These are phyloP conservation scores for Suhomyces taliae DNA, from an alignment of 1,139 yeast species.

Conservation along the genomic window DNA sequence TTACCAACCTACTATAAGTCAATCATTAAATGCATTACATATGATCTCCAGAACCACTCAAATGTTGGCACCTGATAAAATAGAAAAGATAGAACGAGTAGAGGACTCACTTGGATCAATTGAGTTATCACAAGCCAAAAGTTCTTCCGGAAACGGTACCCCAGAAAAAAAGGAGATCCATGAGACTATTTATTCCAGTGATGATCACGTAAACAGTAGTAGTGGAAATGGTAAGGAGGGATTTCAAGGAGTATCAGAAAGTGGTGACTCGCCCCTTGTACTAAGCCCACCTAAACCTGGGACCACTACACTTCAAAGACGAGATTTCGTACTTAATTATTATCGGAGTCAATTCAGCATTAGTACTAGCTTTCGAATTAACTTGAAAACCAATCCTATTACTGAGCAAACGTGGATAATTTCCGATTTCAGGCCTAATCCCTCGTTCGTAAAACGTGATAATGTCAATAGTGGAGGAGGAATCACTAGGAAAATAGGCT, in stretches of 20 bases:
- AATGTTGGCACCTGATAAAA: too few relatives aligned
- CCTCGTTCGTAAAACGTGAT: conserved; percentile 20
- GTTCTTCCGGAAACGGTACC: not conserved
- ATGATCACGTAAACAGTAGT: too few relatives aligned
- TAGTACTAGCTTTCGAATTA: conserved; percentile 19
- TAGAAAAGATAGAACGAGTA: not conserved
- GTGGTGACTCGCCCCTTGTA: not conserved
- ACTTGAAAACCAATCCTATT: conserved; percentile 25
- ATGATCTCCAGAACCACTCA: too few relatives aligned
- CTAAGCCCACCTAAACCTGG: conserved; percentile 5
- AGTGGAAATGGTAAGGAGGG: too few relatives aligned
- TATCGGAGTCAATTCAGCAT: conserved; percentile 23
- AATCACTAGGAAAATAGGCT: conserved; percentile 26
- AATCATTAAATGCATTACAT: too few relatives aligned
- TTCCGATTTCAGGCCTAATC: conserved; percentile 48
- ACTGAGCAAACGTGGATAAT: conserved; percentile 36
- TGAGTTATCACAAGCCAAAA: not conserved
- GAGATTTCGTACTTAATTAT: conserved; percentile 28
- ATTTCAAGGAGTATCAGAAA: too few relatives aligned
- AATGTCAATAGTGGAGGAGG: conserved; percentile 8
- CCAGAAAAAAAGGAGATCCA: conserved; percentile 5
- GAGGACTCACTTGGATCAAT: conserved; percentile 17
- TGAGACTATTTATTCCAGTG: too few relatives aligned
- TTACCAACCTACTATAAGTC: too few relatives aligned
- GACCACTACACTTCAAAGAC: conserved; percentile 28